These are phyloP conservation scores for Trametes villosa DNA, from an alignment of 768 basidiomycete genomes.

Conservation along the genomic window DNA sequence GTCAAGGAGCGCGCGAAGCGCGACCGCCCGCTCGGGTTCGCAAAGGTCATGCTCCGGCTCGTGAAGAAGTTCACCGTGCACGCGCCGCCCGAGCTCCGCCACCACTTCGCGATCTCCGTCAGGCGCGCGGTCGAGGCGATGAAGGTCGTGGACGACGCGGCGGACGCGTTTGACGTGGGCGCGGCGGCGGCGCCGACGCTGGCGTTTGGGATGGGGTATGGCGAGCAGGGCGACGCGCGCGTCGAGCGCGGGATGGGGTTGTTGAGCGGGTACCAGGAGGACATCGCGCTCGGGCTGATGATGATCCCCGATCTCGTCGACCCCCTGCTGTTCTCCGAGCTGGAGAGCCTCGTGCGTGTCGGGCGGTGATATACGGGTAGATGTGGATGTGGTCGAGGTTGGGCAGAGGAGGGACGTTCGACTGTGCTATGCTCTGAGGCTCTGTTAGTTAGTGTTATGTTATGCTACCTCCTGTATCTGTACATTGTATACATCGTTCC, in stretches of 20 bases:
- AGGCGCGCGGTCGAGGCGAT: slow-evolving; percentile 76
- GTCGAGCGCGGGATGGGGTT: slow-evolving; percentile 77
- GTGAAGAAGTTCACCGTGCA: slow-evolving; percentile 64
- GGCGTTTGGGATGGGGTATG: slow-evolving; percentile 86
- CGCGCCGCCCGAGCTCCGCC: slow-evolving; percentile 54
- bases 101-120: slow-evolving; percentile 55
- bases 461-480: slow-evolving; percentile 21
- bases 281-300: slow-evolving; percentile 69
- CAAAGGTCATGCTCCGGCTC: slow-evolving; percentile 70
- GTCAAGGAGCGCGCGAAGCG: slow-evolving; percentile 73
- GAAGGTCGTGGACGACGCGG: slow-evolving; percentile 77
- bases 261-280: slow-evolving; percentile 71
- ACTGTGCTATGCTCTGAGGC: slow-evolving; percentile 11
- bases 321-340: slow-evolving; percentile 71
- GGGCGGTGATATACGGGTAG: slow-evolving; percentile 45
- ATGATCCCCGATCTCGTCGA: slow-evolving; percentile 72
- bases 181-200: slow-evolving; percentile 59
- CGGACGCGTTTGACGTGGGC: slow-evolving; percentile 73
- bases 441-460: slow-evolving; percentile 11
- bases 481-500: slow-evolving; percentile 16
- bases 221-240: slow-evolving; percentile 67
- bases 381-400: background rate
- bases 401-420: background rate
- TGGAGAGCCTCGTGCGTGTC: slow-evolving; percentile 78
- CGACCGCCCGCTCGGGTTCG: slow-evolving; percentile 69